phyloP scores from a whole-genome alignment of 208 protist genomes.

The Phytomonas sp. region DNA sequence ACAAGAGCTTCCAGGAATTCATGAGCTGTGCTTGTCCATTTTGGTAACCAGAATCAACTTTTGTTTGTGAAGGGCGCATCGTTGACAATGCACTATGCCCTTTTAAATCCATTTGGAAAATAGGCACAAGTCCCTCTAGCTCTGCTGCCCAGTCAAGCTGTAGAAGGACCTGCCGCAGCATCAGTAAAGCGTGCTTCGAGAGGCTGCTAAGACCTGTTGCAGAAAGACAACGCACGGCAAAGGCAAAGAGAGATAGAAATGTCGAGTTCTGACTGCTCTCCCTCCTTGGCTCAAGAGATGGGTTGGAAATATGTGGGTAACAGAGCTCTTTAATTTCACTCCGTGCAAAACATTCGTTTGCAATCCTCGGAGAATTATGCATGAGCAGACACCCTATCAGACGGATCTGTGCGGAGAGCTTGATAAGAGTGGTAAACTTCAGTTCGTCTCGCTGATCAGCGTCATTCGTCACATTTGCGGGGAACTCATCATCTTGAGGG shows the following conservation, averaged over 20 bases:
- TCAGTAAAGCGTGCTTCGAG: conserved; percentile 24
- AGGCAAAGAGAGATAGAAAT: neutral
- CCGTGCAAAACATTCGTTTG: neutral
- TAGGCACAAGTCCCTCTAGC: conserved; percentile 18
- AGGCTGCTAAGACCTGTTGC: conserved; percentile 22
- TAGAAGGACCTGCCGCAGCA: conserved; percentile 18
- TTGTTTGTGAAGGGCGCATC: neutral
- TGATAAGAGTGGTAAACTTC: neutral
- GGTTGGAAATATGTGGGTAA: neutral
- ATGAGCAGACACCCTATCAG: neutral
- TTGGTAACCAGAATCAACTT: neutral
- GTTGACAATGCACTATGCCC: neutral
- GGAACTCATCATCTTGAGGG: neutral
- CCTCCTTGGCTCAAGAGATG: neutral
- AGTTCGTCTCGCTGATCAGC: neutral
- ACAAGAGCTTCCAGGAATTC: neutral
- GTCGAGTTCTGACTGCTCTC: neutral
- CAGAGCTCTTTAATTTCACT: neutral
- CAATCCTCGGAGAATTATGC: neutral
- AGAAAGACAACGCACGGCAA: conserved; percentile 7
- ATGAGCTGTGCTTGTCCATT: neutral
- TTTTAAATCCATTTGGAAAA: conserved; percentile 12
- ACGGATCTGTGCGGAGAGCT: neutral
- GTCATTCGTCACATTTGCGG: neutral
- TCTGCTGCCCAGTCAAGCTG: conserved; percentile 21